These are phyloP conservation scores for Elasticomyces elasticus DNA, from an alignment of 495 filamentous ascomycete species.

Conservation along the genomic window DNA sequence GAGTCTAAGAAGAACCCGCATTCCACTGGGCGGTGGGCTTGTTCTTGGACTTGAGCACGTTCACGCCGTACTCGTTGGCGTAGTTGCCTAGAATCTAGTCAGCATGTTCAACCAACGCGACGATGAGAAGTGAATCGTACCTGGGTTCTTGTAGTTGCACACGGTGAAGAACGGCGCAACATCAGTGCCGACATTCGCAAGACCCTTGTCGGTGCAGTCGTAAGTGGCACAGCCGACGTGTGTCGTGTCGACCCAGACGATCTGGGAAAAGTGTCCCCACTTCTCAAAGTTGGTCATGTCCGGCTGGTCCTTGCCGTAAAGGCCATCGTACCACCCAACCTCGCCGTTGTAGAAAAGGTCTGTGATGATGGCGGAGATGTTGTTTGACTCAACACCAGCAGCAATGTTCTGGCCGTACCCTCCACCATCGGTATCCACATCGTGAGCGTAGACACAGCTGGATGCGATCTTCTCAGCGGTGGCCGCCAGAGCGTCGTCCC, in stretches of 20 bases:
- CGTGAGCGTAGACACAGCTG: slow-evolving; percentile 62
- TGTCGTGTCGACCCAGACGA: slow-evolving; percentile 69
- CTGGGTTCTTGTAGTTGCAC: slow-evolving; percentile 77
- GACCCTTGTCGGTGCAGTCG: slow-evolving; percentile 37
- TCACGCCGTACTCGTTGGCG: slow-evolving; percentile 51
- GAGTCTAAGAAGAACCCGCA: not conserved
- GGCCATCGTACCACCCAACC: slow-evolving; percentile 38
- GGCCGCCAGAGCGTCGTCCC: slow-evolving; percentile 50
- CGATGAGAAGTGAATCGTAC: slow-evolving; percentile 31
- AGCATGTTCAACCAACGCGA: too few species aligned
- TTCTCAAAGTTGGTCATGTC: slow-evolving; percentile 52
- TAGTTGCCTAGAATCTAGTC: slow-evolving; percentile 48
- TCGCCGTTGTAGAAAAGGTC: slow-evolving; percentile 82
- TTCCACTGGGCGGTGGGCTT: slow-evolving; percentile 25
- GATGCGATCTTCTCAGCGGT: slow-evolving; percentile 44
- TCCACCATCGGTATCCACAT: slow-evolving; percentile 60
- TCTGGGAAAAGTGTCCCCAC: slow-evolving; percentile 71
- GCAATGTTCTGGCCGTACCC: slow-evolving; percentile 84
- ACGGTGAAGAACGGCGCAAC: slow-evolving; percentile 57
- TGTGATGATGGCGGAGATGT: slow-evolving; percentile 56
- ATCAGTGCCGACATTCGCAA: slow-evolving; percentile 42
- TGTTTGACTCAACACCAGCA: slow-evolving; percentile 34
- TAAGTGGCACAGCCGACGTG: slow-evolving; percentile 64
- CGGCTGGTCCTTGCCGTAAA: slow-evolving; percentile 38
- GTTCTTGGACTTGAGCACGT: slow-evolving; percentile 48